Evolutionary conservation across 306 rosid genomes (phyloP), one percentile per base, ranked within the genome.

Genomic region (Hippophae gyantsensis): DNA sequence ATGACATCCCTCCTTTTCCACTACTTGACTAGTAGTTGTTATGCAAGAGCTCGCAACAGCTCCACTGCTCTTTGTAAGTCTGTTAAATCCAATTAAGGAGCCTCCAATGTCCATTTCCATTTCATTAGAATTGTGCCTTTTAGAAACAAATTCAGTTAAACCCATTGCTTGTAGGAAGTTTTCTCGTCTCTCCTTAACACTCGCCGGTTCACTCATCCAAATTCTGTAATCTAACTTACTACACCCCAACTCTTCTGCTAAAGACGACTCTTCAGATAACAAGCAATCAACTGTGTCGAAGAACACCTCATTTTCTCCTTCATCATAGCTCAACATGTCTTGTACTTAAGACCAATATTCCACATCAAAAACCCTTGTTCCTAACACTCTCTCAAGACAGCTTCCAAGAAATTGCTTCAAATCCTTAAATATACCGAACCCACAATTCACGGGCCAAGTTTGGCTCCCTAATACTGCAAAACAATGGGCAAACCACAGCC

Each of bases 261-360:
- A 66, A 58, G 57, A 40, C 12, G 79, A 65, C 48, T 71, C 87
- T 58, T 48, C 79, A 4, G 82, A 77, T 63, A 83, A 75, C 61
- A 90, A 67, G 48, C 54, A 64, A 71, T 87, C 96, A 27, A 23
- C 65, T 0, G 98, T 74, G 72, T 90, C 92, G 26, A 87, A 90
- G 82, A 90, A 87, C 72, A 78, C 73, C 68, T 85, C 95, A 63
- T 23, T 38, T 47, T 79, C 80, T 56, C 65, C 77, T 52, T 65
- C 82, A 76, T 79, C 63, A 71, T 84, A 78, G 71, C 67, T 81
- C 84, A 79, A 82, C 99, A 87, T 92, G 77, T 80, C 86, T 81
- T 64, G 74, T 43, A 51, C 64, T 73, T 32, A 32, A 32, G 32
- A 72, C 49, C 61, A 72, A 61, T 48, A 45, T 57, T 72, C 86